These are phyloP conservation scores for Talaromyces sp. DNA, from an alignment of 2,329 filamentous ascomycete species.

Conservation along the genomic window DNA sequence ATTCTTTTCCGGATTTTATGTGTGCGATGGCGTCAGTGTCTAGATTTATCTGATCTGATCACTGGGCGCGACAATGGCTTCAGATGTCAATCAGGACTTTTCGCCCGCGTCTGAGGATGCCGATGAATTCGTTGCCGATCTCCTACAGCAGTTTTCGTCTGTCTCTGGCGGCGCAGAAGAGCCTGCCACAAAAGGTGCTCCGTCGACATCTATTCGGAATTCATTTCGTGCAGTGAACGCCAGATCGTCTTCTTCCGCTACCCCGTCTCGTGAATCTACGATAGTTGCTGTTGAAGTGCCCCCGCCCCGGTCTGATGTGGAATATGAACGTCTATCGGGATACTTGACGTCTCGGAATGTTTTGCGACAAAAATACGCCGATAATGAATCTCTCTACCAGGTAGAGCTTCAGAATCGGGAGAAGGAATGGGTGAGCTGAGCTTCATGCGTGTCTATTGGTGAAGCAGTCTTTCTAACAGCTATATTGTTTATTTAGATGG, in stretches of 20 bases:
- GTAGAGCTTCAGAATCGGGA: conserved; percentile 35
- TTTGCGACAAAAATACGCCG: conserved; percentile 22
- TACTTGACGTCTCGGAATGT: conserved; percentile 31
- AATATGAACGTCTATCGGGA: conserved; percentile 37
- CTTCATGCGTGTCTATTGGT: background rate
- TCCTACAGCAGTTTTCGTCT: conserved; percentile 16
- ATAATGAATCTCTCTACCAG: conserved; percentile 22
- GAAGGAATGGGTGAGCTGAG: conserved; percentile 25
- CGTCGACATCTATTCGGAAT: background rate
- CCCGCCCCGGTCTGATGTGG: conserved; percentile 19
- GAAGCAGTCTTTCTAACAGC: background rate
- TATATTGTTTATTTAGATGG: conserved; percentile 20
- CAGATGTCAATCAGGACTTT: background rate
- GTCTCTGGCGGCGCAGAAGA: background rate
- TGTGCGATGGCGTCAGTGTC: background rate
- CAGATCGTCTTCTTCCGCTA: background rate
- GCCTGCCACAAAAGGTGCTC: background rate
- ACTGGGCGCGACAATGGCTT: background rate
- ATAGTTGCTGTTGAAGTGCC: conserved; percentile 28
- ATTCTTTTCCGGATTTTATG: no score
- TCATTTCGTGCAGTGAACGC: background rate
- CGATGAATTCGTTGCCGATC: conserved; percentile 17
- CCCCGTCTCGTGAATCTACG: background rate
- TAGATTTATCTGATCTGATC: background rate
- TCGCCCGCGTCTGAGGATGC: conserved; percentile 17